These are phyloP conservation scores for Fusarium verticillioides DNA, from an alignment of 2,329 filamentous ascomycete genomes.

Conservation along the genomic window DNA sequence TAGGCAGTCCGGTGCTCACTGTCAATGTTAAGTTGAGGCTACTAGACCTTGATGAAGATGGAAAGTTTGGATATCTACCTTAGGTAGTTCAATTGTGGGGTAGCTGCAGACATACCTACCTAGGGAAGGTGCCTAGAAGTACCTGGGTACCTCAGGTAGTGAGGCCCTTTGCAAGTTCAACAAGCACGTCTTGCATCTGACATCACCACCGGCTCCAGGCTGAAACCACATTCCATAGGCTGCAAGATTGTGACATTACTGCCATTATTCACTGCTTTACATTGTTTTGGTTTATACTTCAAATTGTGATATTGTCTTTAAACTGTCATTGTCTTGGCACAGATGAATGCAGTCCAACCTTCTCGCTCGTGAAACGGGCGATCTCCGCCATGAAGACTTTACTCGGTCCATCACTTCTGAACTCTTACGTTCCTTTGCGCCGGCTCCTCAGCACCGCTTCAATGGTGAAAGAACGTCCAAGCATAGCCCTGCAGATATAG, in stretches of 20 bases:
- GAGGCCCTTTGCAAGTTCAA: constrained; percentile 9
- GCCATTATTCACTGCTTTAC: not conserved
- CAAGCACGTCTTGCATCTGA: constrained; percentile 28
- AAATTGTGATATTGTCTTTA: not conserved
- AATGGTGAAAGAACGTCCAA: constrained; percentile 59
- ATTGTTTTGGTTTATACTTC: not conserved
- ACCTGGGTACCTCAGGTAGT: constrained; percentile 1
- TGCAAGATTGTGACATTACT: not conserved
- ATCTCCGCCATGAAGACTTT: constrained; percentile 71
- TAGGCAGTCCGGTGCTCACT: not conserved
- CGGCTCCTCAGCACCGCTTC: constrained; percentile 75
- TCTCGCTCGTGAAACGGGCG: constrained; percentile 79
- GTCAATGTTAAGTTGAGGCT: constrained; percentile 9
- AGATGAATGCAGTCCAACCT: constrained; percentile 78
- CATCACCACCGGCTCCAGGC: constrained; percentile 32
- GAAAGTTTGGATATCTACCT: constrained; percentile 18
- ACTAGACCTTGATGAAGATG: not conserved
- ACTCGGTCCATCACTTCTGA: constrained; percentile 72
- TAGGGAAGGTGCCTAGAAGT: too few relatives aligned
- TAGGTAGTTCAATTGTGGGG: constrained; percentile 31
- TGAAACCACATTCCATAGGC: not conserved
- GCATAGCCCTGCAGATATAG: constrained; percentile 28
- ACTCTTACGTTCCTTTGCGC: constrained; percentile 75
- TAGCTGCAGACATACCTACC: not conserved
- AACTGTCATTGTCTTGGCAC: not conserved